Base-by-base conservation (phyloP, 441 rosid genomes). In the Bocquillonia castaneifolia region DNA sequence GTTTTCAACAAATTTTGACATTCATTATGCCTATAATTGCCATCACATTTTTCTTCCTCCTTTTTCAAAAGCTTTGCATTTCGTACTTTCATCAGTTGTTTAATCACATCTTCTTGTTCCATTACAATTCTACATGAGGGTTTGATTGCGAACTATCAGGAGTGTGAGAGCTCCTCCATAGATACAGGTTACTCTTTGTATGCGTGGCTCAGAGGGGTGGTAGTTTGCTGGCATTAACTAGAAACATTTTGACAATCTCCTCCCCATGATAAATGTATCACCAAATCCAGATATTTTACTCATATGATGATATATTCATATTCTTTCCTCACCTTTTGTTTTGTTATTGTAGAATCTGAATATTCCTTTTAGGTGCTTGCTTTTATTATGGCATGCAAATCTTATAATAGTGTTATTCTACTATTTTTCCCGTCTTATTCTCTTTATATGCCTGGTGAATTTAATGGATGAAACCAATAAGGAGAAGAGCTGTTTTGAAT, bases 1-100 rank as follows among this genome's bases (percentile, higher is more conserved):
- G 66, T 68, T 79, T 68, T 61, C 50, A 59, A 72, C 69, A 81
- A 79, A 75, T 84, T 83, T 83, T 83, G 80, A 74, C 81, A n/a
- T 69, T 56, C n/a, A 67, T 61, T 48, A 53, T 61, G 72, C 71
- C 48, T 40, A 25, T 10, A 70, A 47, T 72, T 47, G 56, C 17
- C 59, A 39, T 48, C 53, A n/a, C 15, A 51, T 32, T 47, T 36
- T 58, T 61, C 23, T 25, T 1, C 23, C 25, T 2, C 53, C 5
- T 42, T 51, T 56, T 60, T 26, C 0, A 31, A 45, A 25, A 17
- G 9, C 47, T 36, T 54, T 59, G 25, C 37, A 73, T 62, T 50
- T 25, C 47, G 67, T 42, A 44, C 53, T 67, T 14, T 55, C 9
- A 29, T 50, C 54, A 37, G 31, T 29, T 47, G 20, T 40, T 50